Percentiles rank a stretch among this genome's conserved stretches.
Conservation (phyloP, 805 yeast genomes). For the Phaffomyces antillensis region DNA sequence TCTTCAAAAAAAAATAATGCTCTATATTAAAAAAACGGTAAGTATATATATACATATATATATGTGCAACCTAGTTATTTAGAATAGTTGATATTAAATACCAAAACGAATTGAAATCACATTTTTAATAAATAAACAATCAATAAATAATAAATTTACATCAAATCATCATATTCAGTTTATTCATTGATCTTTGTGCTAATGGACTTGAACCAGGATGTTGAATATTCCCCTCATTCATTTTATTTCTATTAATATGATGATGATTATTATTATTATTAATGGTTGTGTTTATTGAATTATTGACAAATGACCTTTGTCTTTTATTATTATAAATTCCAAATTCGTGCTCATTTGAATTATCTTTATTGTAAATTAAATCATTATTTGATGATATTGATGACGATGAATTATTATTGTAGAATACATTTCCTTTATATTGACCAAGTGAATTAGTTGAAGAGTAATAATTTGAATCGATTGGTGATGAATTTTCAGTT, state of each 20-base stretch:
- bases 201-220: slow-evolving; percentile 5
- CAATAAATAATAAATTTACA: neutral
- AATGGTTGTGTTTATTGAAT: no score
- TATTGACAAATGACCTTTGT: neutral
- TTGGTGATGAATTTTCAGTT: slow-evolving; percentile 6
- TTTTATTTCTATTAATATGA: neutral
- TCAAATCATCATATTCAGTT: slow-evolving; percentile 8
- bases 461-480: slow-evolving; percentile 7
- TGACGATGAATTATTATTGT: neutral
- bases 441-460: neutral
- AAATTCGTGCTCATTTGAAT: neutral
- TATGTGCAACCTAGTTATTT: no score
- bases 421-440: slow-evolving; percentile 2
- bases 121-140: neutral
- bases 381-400: neutral
- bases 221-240: no score
- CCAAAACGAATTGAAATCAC: no score
- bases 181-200: slow-evolving; percentile 9
- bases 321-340: slow-evolving; percentile 4
- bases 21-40: no score
- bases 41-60: no score
- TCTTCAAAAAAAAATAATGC: no score
- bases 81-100: no score
- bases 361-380: neutral
- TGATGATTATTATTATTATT: neutral